Evolutionary conservation across 225 moss, liverwort and hornwort genomes (phyloP), one percentile per base, ranked within the genome.

Genomic region (Bryum argenteum): DNA sequence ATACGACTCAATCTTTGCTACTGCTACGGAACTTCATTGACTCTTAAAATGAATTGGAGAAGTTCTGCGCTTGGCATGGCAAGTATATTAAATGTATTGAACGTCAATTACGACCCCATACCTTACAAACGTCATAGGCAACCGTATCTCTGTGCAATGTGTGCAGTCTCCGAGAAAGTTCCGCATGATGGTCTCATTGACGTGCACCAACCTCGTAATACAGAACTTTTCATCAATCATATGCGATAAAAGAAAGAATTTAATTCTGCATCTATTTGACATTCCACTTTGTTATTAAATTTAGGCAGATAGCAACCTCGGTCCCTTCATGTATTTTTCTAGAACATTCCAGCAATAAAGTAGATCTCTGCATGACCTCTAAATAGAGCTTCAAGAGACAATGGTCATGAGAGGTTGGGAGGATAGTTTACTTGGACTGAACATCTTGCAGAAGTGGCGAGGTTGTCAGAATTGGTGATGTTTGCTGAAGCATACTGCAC

Each of bases 161-260:
- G 24, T 26, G 44, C 11, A 52, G 45, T 60, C 13, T 28, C 39
- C 23, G 15, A 77, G 40, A 8, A 15, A 41, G 8, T n/a, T 24
- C 18, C 13, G 15, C 26, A 65, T 3, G 10, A 6, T 66, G 71
- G 59, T 13, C 43, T 71, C 66, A 71, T 59, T 71, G 9, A 78
- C 66, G 43, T 22, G 53, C 33, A 78, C 66, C 60, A 53, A 71
- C 65, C 51, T 14, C n/a, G n/a, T n/a, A n/a, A n/a, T n/a, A n/a
- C n/a, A n/a, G 54, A 19, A 64, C 56, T 20, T 44, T 37, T 43
- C 23, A 18, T 39, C 20, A 9, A 39, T 64, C 22, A 14, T 1
- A 8, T 40, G 33, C 26, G 65, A 23, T 26, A 7, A 58, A 42
- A 48, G 42, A 40, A 10, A 41, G 37, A 19, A 50, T 40, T 5